Evolutionary conservation across 2,329 filamentous ascomycete genomes (phyloP).

Genomic region (Diaporthe velutina): DNA sequence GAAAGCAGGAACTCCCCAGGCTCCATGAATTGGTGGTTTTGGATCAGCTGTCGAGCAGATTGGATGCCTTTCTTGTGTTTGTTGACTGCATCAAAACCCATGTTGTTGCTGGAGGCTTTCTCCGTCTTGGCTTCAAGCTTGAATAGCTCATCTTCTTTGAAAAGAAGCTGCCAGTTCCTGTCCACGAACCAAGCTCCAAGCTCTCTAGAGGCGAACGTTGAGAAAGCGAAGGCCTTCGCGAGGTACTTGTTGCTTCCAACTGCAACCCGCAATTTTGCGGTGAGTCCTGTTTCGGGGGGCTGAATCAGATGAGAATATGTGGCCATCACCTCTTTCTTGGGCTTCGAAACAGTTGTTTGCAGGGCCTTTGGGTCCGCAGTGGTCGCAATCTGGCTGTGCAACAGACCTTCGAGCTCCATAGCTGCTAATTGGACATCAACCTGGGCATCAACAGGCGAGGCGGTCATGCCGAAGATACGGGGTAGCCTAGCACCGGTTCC

Average conservation of each 20-base stretch:
- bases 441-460: slow-evolving; percentile 90
- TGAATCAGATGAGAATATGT: slow-evolving; percentile 64
- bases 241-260: slow-evolving; percentile 62
- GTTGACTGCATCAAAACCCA: slow-evolving; percentile 58
- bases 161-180: slow-evolving; percentile 79
- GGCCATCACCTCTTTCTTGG: slow-evolving; percentile 68
- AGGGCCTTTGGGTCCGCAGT: slow-evolving; percentile 67
- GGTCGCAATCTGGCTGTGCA: slow-evolving; percentile 88
- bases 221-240: slow-evolving; percentile 68
- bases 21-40: slow-evolving; percentile 59
- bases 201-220: slow-evolving; percentile 71
- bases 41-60: slow-evolving; percentile 69
- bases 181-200: slow-evolving; percentile 91
- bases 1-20: slow-evolving; percentile 67
- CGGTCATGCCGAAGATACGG: slow-evolving; percentile 95
- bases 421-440: slow-evolving; percentile 79
- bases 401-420: slow-evolving; percentile 78
- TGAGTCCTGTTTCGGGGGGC: slow-evolving; percentile 75
- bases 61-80: slow-evolving; percentile 68
- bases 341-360: slow-evolving; percentile 69
- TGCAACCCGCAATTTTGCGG: slow-evolving; percentile 64
- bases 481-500: slow-evolving; percentile 61
- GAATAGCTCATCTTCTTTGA: slow-evolving; percentile 72
- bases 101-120: slow-evolving; percentile 39
- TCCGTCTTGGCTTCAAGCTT: slow-evolving; percentile 71